A percentile compares a stretch with the other conserved stretches of the same genome.
Evolutionary conservation across 2,329 filamentous ascomycete genomes (phyloP).

Genomic region (Neopestalotiopsis rosae): DNA sequence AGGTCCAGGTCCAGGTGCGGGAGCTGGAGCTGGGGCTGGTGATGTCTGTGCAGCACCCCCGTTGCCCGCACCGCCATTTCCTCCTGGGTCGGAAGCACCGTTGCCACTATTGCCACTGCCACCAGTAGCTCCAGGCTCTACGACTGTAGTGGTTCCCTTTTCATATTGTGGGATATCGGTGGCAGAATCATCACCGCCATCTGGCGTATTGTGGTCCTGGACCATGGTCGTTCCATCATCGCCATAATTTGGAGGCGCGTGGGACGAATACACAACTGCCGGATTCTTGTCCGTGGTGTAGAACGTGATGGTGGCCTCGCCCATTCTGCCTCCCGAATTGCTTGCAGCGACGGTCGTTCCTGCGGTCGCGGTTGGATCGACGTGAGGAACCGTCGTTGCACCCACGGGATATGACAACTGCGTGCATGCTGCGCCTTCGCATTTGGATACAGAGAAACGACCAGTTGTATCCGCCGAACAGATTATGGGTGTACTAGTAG

Average conservation of each 20-base stretch:
- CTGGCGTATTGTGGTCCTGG: slow-evolving; percentile 15
- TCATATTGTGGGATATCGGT: slow-evolving; percentile 29
- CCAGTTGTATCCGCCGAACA: slow-evolving; percentile 39
- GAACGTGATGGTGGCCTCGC: slow-evolving; percentile 45
- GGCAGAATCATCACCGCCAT: background rate
- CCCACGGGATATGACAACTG: slow-evolving; percentile 17
- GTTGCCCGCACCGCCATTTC: background rate
- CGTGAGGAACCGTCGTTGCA: background rate
- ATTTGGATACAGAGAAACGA: slow-evolving; percentile 34
- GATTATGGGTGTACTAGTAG: slow-evolving; percentile 44
- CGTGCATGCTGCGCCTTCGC: slow-evolving; percentile 41
- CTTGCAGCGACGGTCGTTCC: slow-evolving; percentile 20
- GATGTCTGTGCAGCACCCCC: background rate
- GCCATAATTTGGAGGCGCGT: slow-evolving; percentile 46
- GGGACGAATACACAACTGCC: slow-evolving; percentile 49
- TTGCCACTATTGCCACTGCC: background rate
- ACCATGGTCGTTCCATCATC: slow-evolving; percentile 25
- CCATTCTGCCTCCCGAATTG: slow-evolving; percentile 17
- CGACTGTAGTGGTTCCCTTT: background rate
- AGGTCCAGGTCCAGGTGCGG: too few relatives aligned
- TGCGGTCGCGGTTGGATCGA: slow-evolving; percentile 15
- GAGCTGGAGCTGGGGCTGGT: background rate
- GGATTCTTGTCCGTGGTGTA: slow-evolving; percentile 62
- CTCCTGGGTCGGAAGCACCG: background rate
- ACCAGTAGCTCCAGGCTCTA: background rate